Conservation (phyloP, 2,329 filamentous ascomycete genomes). For the Fusarium fujikuroi region DNA sequence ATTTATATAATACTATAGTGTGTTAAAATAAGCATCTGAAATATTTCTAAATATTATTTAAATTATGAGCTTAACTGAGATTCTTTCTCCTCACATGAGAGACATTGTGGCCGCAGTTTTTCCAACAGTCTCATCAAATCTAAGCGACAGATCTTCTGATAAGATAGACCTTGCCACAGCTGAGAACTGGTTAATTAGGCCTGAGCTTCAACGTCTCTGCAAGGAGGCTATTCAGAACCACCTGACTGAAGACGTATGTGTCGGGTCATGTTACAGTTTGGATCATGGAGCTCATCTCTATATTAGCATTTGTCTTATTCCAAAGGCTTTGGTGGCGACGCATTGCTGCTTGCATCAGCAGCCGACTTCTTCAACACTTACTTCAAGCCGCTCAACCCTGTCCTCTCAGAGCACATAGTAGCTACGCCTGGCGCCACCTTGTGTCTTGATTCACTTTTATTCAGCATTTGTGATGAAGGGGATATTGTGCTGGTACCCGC, state of each 20-base stretch:
- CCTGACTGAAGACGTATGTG: neutral
- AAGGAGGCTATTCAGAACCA: neutral
- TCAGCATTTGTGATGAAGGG: neutral
- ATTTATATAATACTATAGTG: no score
- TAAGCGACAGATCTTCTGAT: neutral
- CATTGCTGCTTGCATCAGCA: neutral
- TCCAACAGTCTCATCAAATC: neutral
- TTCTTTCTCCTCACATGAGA: neutral
- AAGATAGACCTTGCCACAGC: neutral
- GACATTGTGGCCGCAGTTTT: neutral
- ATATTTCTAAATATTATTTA: no score
- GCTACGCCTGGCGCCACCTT: neutral
- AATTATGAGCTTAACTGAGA: neutral
- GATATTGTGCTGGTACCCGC: neutral
- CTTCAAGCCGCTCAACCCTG: neutral
- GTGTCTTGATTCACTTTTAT: neutral
- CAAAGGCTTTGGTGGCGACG: neutral
- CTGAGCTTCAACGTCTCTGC: neutral
- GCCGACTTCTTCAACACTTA: neutral
- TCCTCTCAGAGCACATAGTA: neutral
- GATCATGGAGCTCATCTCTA: neutral
- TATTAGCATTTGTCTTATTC: neutral
- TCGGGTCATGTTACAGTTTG: accelerated
- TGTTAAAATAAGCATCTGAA: no score
- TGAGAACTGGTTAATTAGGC: neutral